Evolutionary conservation across 495 filamentous ascomycete species (phyloP).

Genomic region (Platismatia glauca): DNA sequence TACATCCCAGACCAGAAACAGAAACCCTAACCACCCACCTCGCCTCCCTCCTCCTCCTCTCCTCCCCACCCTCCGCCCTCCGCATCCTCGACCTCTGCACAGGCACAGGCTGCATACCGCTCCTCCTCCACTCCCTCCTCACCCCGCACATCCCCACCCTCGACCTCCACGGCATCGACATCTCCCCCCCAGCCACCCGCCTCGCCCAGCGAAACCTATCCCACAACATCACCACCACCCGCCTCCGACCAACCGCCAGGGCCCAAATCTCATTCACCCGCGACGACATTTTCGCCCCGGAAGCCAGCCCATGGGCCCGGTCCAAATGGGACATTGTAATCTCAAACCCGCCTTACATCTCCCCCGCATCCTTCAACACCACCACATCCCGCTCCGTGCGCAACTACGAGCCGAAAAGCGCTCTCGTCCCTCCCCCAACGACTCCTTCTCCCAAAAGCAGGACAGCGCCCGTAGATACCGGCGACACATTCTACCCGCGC

Average conservation of each 20-base stretch:
- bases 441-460: neutral
- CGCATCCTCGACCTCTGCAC: constrained; percentile 78
- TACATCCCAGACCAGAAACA: constrained; percentile 51
- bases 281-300: constrained; percentile 45
- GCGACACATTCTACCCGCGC: constrained; percentile 21
- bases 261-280: constrained; percentile 41
- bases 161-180: constrained; percentile 36
- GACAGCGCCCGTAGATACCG: neutral
- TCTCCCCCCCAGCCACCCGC: constrained; percentile 42
- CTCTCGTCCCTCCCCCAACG: constrained; percentile 53
- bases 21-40: constrained; percentile 57
- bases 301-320: neutral
- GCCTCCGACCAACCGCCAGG: constrained; percentile 27
- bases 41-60: constrained; percentile 35
- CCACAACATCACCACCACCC: constrained; percentile 37
- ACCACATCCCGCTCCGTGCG: constrained; percentile 65
- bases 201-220: constrained; percentile 54
- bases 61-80: constrained; percentile 27
- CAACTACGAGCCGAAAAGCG: constrained; percentile 66
- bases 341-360: constrained; percentile 90
- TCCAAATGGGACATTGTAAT: constrained; percentile 59
- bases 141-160: constrained; percentile 24
- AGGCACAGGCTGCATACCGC: constrained; percentile 82
- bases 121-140: constrained; percentile 57
- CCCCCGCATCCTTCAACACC: constrained; percentile 45